Evolutionary conservation across 2,329 filamentous ascomycete species (phyloP).

Genomic region (Aspergillus fructus): DNA sequence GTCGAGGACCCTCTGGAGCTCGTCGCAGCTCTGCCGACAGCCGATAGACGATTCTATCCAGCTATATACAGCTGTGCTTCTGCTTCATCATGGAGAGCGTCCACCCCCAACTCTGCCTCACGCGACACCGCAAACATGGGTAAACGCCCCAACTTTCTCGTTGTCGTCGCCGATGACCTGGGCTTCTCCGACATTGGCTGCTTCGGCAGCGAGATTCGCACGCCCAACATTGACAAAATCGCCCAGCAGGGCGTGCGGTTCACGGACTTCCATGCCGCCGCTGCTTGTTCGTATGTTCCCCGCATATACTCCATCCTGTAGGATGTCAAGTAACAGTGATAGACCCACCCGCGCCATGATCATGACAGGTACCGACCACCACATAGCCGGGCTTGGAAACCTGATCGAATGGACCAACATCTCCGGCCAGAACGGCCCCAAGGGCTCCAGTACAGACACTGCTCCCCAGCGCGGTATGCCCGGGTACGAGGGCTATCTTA

Average conservation of each 20-base stretch:
- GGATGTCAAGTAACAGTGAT: neutral
- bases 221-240: conserved; percentile 58
- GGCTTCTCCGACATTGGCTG: conserved; percentile 61
- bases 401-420: conserved; percentile 60
- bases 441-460: conserved; percentile 51
- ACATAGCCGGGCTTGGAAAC: conserved; percentile 55
- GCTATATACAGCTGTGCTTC: neutral
- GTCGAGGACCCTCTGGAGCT: neutral
- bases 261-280: conserved; percentile 65
- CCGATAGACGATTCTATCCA: conserved; percentile 10
- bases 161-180: conserved; percentile 60
- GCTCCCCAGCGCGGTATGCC: conserved; percentile 58
- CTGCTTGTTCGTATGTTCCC: conserved; percentile 55
- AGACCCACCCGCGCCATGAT: conserved; percentile 64
- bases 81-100: neutral
- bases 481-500: conserved; percentile 65
- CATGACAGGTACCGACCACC: conserved; percentile 64
- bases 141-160: conserved; percentile 60
- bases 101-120: too few species aligned
- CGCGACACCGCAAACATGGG: neutral
- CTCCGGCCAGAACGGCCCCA: conserved; percentile 53
- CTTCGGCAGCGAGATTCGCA: conserved; percentile 62
- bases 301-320: neutral
- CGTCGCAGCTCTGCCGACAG: conserved; percentile 7
- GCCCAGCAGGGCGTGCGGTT: conserved; percentile 57